Base-by-base conservation (phyloP, 2,329 filamentous ascomycete species). In the Fusarium sp. region DNA sequence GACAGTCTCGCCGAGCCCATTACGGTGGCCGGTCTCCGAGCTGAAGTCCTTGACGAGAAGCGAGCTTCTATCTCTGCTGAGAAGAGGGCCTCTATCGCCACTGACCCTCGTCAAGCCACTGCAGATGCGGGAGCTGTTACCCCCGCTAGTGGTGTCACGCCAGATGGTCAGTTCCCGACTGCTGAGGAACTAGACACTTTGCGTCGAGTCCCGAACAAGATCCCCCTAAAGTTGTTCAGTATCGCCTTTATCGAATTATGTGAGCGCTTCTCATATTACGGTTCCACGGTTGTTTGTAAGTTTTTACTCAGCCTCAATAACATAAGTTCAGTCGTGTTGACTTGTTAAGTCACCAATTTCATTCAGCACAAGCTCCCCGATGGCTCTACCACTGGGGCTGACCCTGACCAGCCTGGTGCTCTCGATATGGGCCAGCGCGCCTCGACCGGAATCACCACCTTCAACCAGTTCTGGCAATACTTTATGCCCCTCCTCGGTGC, bases 251-350 rank as follows among this genome's bases (percentile, higher is more conserved):
- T 93, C 48, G 91, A 93, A 80, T 79, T 93, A 34, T 93, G 90
- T 81, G 92, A 94, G 81, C 89, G 92, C 39, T 93, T 93, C 81
- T 91, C 89, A 6, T 94, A 93, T 84, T 93, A 93, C 75, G 92
- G 92, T 39, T 89, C 88, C 10, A 89, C 88, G 17, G 87, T 89
- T 45, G 86, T 92, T 44, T 91, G 89, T 90, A 80, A 90, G 78
- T 91, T 24, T 32, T 32, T 1, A 28, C 38, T 52, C n/a, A 51
- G n/a, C 15, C 26, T 38, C n/a, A 15, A 18, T 1, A 30, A 18
- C 12, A 12, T 12, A 36, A 15, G 13, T 11, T 48, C 41, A 34
- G 39, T 34, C n/a, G 20, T 54, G 17, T 42, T 67, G 41, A 72
- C 64, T 52, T 12, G 9, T 30, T 38, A n/a, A 83, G 81, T 86